Base-by-base conservation (phyloP, 2,329 filamentous ascomycete genomes). In the Apiospora hydei region DNA sequence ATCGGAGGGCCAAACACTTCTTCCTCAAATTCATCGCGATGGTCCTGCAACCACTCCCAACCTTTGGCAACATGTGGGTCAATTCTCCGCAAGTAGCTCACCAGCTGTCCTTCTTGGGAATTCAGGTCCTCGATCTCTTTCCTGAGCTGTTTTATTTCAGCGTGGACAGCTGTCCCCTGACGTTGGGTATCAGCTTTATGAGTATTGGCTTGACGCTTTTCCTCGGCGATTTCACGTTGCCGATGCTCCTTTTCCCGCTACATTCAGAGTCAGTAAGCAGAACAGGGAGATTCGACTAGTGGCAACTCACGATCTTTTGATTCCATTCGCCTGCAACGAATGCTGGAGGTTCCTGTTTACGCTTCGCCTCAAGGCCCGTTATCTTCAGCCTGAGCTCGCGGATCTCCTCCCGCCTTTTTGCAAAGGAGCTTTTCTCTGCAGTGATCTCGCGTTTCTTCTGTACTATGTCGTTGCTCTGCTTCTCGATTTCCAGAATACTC, bases 1-100 rank as follows among this genome's bases (percentile, higher is more conserved):
- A 96, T 89, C 0, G 95, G 91, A 7, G 95, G 95, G 0, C 93
- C 94, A 78, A 93, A 94, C 5, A 98, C 91, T 72, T 92, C 88
- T 75, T 92, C 90, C 78, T 93, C 89, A 75, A 98, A 96, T 68
- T 88, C 82, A 71, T 87, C 80, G 72, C 87, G 88, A 79, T 99
- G 90, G 2, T 90, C 81, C 78, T 94, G 88, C 69, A 98, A 87
- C 95, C 96, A 99, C 57, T 91, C 86, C 91, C 94, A 98, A 2
- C 91, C 94, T 75, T 80, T 84, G 14, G 88, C 88, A 2, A 92
- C 90, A 71, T 98, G 93, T 0, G 79, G 79, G 14, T 91, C 92
- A 0, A 88, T 21, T 7, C 80, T 85, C 70, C 85, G 85, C 71
- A 99, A 87, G 75, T 92, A 90, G 68, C 83, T 89, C 71, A 93